A percentile compares a stretch with the other conserved stretches of the same genome.
Evolutionary conservation across 139 green algal species (phyloP).

Genomic region (Chlamydomonas schloesseri): DNA sequence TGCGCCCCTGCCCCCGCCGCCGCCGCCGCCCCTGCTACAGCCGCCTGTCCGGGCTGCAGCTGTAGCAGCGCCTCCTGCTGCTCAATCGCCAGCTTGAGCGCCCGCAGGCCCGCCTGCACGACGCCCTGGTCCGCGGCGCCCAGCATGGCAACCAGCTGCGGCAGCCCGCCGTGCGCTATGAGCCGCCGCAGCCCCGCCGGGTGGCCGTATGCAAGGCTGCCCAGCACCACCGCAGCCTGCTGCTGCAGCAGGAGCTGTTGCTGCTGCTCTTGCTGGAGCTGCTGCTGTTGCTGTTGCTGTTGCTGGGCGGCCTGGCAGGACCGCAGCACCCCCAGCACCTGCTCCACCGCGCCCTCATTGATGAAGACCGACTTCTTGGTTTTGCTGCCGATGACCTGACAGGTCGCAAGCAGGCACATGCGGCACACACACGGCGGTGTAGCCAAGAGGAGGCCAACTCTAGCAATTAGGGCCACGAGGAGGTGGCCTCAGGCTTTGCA

Average conservation of each 20-base stretch:
- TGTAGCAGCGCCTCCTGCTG: background rate
- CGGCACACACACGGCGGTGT: too few species aligned
- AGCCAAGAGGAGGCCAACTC: too few species aligned
- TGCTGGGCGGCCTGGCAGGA: background rate
- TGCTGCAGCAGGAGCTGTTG: background rate
- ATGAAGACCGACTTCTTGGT: slow-evolving; percentile 30
- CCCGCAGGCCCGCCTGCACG: slow-evolving; percentile 28
- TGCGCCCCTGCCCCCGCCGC: background rate
- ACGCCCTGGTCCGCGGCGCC: background rate
- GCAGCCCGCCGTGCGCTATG: background rate
- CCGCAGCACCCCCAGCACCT: slow-evolving; percentile 9
- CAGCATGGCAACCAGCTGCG: background rate
- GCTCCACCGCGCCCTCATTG: slow-evolving; percentile 4
- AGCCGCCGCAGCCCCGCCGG: background rate
- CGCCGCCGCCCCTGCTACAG: background rate
- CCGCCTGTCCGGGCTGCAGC: background rate
- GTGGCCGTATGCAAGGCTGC: background rate
- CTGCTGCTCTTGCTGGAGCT: background rate
- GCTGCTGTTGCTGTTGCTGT: background rate
- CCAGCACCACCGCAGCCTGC: slow-evolving; percentile 15
- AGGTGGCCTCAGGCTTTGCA: too few species aligned
- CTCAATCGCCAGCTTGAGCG: slow-evolving; percentile 32
- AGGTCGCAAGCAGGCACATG: too few species aligned
- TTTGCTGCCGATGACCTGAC: slow-evolving; percentile 18
- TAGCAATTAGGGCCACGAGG: too few species aligned